A percentile compares a stretch with the other conserved stretches of the same genome.
These are phyloP conservation scores for Trypanosoma rangeli DNA, from an alignment of 208 protist genomes.

Conservation along the genomic window DNA sequence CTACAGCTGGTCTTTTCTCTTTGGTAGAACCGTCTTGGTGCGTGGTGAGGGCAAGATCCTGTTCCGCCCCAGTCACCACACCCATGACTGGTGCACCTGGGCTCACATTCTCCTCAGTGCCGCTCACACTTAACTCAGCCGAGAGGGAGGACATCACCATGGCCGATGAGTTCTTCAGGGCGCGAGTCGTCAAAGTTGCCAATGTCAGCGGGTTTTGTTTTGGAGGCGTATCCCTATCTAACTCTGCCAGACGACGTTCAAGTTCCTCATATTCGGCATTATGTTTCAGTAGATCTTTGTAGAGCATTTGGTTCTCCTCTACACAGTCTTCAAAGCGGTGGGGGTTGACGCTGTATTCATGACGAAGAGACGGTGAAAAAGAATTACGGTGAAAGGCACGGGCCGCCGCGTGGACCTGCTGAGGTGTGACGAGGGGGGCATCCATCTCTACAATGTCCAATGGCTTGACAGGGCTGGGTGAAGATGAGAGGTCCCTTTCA, in stretches of 20 bases:
- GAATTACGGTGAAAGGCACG: slow-evolving; percentile 44
- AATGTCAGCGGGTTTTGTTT: neutral
- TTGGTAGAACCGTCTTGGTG: neutral
- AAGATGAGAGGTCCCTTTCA: slow-evolving; percentile 22
- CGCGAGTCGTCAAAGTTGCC: neutral
- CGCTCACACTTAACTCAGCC: neutral
- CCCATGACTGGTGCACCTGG: slow-evolving; percentile 4
- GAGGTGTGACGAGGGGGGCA: slow-evolving; percentile 16
- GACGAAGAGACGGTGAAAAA: slow-evolving; percentile 37
- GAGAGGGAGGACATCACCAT: neutral
- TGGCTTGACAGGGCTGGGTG: slow-evolving; percentile 12
- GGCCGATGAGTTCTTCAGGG: neutral
- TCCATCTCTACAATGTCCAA: neutral
- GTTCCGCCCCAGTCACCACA: neutral
- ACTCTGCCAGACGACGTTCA: slow-evolving; percentile 43
- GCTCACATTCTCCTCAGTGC: neutral
- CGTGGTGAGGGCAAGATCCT: neutral
- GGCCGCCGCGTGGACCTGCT: slow-evolving; percentile 8
- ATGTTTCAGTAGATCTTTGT: slow-evolving; percentile 32
- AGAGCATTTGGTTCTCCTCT: slow-evolving; percentile 37
- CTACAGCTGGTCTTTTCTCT: slow-evolving; percentile 8
- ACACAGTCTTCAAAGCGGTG: slow-evolving; percentile 42
- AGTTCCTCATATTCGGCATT: slow-evolving; percentile 52
- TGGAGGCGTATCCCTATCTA: slow-evolving; percentile 40
- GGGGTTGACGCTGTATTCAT: slow-evolving; percentile 25